Conservation (phyloP, 2,329 filamentous ascomycete species). For the Talaromyces amestolkiae region DNA sequence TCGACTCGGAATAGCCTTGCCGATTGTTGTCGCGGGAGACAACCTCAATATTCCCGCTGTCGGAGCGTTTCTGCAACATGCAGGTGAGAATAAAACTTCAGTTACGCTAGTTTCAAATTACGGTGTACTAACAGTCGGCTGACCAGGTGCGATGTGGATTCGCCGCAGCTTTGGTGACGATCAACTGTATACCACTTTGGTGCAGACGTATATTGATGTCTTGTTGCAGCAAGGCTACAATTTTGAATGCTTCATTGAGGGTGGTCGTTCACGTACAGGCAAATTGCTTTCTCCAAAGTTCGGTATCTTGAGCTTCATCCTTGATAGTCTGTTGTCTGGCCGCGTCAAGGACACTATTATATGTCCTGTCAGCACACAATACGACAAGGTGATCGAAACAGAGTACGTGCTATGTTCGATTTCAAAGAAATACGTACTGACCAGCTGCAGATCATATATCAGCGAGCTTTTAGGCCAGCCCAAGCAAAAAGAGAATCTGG, state of each 20-base stretch:
- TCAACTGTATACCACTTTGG: slow-evolving; percentile 82
- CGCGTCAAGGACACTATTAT: slow-evolving; percentile 88
- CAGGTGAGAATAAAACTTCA: slow-evolving; percentile 48
- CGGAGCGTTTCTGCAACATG: slow-evolving; percentile 86
- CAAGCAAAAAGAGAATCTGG: slow-evolving; percentile 91
- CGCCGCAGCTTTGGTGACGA: slow-evolving; percentile 89
- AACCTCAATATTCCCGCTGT: slow-evolving; percentile 93
- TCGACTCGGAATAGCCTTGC: slow-evolving; percentile 80
- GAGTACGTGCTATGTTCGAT: slow-evolving; percentile 49
- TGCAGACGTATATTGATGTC: slow-evolving; percentile 94
- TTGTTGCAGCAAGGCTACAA: slow-evolving; percentile 88
- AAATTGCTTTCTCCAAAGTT: slow-evolving; percentile 95
- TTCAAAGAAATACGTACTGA: background rate
- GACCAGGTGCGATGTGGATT: slow-evolving; percentile 83
- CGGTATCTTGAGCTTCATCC: slow-evolving; percentile 84
- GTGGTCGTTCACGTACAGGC: slow-evolving; percentile 85
- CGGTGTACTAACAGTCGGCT: background rate
- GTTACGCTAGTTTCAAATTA: background rate
- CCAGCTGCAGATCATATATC: slow-evolving; percentile 69
- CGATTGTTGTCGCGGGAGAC: slow-evolving; percentile 90
- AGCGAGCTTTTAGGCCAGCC: slow-evolving; percentile 89
- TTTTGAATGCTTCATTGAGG: slow-evolving; percentile 96
- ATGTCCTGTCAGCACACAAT: slow-evolving; percentile 94
- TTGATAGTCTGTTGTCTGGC: slow-evolving; percentile 86
- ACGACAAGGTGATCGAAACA: slow-evolving; percentile 98